These are phyloP conservation scores for Ailanthus altissimus DNA, from an alignment of 345 rosid genomes.

Conservation along the genomic window DNA sequence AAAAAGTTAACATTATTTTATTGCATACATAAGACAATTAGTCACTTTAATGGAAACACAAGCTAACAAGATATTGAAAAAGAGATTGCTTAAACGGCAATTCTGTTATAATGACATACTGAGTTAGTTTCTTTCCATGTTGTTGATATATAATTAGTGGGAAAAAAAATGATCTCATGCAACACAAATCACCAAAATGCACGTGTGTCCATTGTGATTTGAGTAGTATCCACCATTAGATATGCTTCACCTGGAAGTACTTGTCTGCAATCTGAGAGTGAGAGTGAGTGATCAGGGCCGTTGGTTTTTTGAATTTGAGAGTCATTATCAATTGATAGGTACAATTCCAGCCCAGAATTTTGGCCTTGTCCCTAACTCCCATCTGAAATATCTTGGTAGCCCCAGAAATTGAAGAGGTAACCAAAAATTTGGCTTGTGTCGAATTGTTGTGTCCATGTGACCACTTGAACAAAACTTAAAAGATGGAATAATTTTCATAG, in stretches of 20 bases:
- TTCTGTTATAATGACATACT: conserved; percentile 20
- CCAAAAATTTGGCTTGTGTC: background rate
- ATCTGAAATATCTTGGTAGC: background rate
- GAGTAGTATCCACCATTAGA: conserved; percentile 26
- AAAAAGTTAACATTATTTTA: too few relatives aligned
- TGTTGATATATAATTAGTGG: conserved; percentile 17
- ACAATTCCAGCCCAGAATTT: conserved; percentile 39
- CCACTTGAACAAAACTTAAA: background rate
- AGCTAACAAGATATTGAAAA: background rate
- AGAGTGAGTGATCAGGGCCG: conserved; percentile 39
- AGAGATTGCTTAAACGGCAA: conserved; percentile 46
- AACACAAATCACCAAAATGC: conserved; percentile 12
- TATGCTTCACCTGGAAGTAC: background rate
- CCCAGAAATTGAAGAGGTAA: conserved; percentile 2
- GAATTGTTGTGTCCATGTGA: too few relatives aligned
- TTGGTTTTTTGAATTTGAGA: conserved; percentile 34
- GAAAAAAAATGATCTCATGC: conserved; percentile 3
- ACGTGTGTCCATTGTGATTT: conserved; percentile 16
- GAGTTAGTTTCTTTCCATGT: conserved; percentile 17
- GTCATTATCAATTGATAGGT: conserved; percentile 43
- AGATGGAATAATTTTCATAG: conserved; percentile 15
- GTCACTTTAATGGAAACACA: background rate
- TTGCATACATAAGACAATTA: conserved; percentile 16
- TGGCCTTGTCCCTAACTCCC: conserved; percentile 30
- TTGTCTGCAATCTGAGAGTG: background rate